Conservation (phyloP, 768 basidiomycete species). For the Phylloporus sp. region DNA sequence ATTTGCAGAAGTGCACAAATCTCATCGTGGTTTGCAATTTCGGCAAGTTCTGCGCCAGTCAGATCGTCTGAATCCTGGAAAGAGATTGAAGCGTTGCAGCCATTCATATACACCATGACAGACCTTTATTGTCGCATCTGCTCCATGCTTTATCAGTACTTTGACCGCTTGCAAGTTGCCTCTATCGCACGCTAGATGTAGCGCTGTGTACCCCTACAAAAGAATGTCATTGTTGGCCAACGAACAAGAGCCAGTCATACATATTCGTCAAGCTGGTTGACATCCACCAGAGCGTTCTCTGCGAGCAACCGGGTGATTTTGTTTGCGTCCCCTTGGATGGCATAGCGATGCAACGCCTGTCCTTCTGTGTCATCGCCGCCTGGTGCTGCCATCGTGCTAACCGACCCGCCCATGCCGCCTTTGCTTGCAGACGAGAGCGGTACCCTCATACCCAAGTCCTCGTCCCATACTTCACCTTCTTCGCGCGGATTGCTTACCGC, state of each 20-base stretch:
- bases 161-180: conserved; percentile 58
- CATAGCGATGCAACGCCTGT: conserved; percentile 57
- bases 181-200: conserved; percentile 85
- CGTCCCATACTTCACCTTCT: conserved; percentile 42
- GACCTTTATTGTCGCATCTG: conserved; percentile 64
- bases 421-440: conserved; percentile 24
- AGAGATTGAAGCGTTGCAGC: conserved; percentile 3
- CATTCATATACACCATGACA: neutral
- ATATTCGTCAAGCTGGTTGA: conserved; percentile 68
- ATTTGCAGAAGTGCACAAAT: conserved; percentile 38
- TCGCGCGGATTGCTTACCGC: conserved; percentile 8
- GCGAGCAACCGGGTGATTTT: conserved; percentile 44
- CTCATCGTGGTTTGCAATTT: conserved; percentile 51
- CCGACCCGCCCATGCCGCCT: conserved; percentile 50
- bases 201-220: conserved; percentile 76
- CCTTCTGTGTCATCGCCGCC: conserved; percentile 39
- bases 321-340: conserved; percentile 52
- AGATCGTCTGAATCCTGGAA: conserved; percentile 65
- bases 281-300: conserved; percentile 38
- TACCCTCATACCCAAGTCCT: conserved; percentile 31
- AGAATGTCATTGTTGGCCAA: conserved; percentile 1
- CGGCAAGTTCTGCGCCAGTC: conserved; percentile 58
- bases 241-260: conserved; percentile 42
- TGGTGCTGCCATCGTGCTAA: conserved; percentile 55
- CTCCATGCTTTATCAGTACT: conserved; percentile 60